These are phyloP conservation scores for Bolboschoenoplectus hybrid DNA, from an alignment of 202 grass and related monocot species.

Conservation along the genomic window DNA sequence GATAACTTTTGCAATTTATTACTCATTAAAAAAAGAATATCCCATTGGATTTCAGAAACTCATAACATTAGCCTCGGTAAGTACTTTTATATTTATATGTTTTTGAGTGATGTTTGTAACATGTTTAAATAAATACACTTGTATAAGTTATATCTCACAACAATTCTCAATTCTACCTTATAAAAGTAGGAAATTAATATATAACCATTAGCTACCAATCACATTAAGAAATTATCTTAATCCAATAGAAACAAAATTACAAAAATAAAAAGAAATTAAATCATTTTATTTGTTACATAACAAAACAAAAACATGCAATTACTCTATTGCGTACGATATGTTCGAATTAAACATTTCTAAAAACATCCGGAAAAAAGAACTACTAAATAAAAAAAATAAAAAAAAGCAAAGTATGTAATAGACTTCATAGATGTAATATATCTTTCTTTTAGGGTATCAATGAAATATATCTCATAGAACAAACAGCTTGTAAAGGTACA, in stretches of 20 bases:
- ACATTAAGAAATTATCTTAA: neutral
- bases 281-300: neutral
- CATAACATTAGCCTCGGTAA: neutral
- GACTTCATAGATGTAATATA: too few relatives aligned
- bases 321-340: neutral
- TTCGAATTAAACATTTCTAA: neutral
- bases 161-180: neutral
- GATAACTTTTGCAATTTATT: neutral
- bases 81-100: neutral
- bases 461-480: too few relatives aligned
- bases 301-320: neutral
- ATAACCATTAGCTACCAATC: too few relatives aligned
- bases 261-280: neutral
- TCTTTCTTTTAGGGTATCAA: too few relatives aligned
- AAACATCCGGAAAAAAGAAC: too few relatives aligned
- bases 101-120: neutral
- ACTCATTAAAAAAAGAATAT: neutral
- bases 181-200: neutral
- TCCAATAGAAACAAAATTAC: neutral
- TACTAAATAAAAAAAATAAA: neutral
- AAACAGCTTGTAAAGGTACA: constrained; percentile 17
- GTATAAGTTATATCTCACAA: neutral
- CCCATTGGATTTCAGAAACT: neutral
- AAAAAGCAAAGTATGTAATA: too few relatives aligned
- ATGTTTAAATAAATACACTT: neutral